A percentile compares a stretch with the other conserved stretches of the same genome.
Evolutionary conservation across 1,284 basidiomycete species (phyloP).

Genomic region (Papiliotrema terrestris): DNA sequence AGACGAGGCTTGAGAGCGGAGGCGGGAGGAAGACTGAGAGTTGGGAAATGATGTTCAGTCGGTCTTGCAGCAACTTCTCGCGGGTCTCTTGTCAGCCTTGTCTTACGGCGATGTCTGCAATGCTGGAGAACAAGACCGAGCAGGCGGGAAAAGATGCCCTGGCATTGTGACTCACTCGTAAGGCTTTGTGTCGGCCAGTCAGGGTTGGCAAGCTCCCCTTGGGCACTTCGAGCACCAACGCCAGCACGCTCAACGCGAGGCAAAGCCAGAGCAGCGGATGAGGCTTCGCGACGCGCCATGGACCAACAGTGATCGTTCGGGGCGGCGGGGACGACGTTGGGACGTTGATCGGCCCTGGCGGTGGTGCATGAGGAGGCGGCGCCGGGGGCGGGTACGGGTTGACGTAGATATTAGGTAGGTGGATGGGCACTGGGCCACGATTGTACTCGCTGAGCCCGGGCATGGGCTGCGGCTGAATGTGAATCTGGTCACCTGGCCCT

Average conservation of each 20-base stretch:
- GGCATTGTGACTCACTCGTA: constrained; percentile 30
- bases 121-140: no score
- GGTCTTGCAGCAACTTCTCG: constrained; percentile 34
- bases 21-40: constrained; percentile 41
- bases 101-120: background rate
- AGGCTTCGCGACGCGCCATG: constrained; percentile 11
- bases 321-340: background rate
- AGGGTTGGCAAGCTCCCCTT: constrained; percentile 41
- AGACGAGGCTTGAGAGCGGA: constrained; percentile 31
- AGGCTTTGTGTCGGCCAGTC: constrained; percentile 38
- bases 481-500: background rate
- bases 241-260: constrained; percentile 28
- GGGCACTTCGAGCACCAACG: constrained; percentile 39
- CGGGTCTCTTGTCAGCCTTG: constrained; percentile 19
- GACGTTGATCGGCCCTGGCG: background rate
- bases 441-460: background rate
- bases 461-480: constrained; percentile 4
- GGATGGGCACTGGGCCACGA: constrained; percentile 20
- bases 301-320: background rate
- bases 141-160: no score
- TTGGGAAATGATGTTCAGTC: constrained; percentile 32
- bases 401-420: constrained; percentile 32
- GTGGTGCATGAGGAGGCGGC: background rate
- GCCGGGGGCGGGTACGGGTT: constrained; percentile 17
- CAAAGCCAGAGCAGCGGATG: constrained; percentile 45